Percentiles rank a stretch among this genome's conserved stretches.
Evolutionary conservation across 441 rosid species (phyloP).

Genomic region (Mallotus japonicus): DNA sequence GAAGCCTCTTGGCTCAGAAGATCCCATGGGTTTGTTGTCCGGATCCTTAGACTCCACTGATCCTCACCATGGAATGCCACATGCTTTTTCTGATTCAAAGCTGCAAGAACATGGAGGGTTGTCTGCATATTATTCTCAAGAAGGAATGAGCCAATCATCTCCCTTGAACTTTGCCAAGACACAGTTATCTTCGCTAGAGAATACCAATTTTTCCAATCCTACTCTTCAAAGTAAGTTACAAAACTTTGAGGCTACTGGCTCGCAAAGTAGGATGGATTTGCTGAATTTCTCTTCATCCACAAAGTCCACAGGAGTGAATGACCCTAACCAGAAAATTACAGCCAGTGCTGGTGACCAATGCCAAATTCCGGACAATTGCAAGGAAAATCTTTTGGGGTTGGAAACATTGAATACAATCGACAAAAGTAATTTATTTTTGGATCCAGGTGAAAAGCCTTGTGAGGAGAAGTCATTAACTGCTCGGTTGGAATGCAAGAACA

Average conservation of each 20-base stretch:
- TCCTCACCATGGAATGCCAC: slow-evolving; percentile 46
- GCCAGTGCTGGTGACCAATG: slow-evolving; percentile 19
- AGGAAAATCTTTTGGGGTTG: slow-evolving; percentile 27
- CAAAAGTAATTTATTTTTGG: slow-evolving; percentile 25
- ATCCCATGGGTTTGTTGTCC: slow-evolving; percentile 38
- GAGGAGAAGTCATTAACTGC: slow-evolving; percentile 22
- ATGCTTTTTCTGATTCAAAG: slow-evolving; percentile 69
- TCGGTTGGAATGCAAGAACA: slow-evolving; percentile 21
- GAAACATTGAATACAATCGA: slow-evolving; percentile 26
- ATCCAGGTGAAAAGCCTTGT: slow-evolving; percentile 32
- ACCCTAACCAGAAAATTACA: slow-evolving; percentile 30
- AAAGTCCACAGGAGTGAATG: slow-evolving; percentile 24
- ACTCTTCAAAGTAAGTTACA: slow-evolving; percentile 33
- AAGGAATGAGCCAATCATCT: slow-evolving; percentile 52
- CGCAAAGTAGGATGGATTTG: slow-evolving; percentile 24
- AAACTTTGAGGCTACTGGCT: slow-evolving; percentile 32
- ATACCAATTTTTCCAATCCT: slow-evolving; percentile 32
- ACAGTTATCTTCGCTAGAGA: slow-evolving; percentile 32
- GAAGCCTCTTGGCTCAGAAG: slow-evolving; percentile 35
- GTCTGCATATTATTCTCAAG: slow-evolving; percentile 51
- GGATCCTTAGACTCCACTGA: slow-evolving; percentile 47
- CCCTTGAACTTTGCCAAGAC: slow-evolving; percentile 44
- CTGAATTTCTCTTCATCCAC: slow-evolving; percentile 28
- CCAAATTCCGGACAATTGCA: slow-evolving; percentile 25
- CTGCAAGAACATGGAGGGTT: slow-evolving; percentile 50